Evolutionary conservation across 305 asterid species (phyloP), one percentile per base, ranked within the genome.

Genomic region (Plantago lanceolata): DNA sequence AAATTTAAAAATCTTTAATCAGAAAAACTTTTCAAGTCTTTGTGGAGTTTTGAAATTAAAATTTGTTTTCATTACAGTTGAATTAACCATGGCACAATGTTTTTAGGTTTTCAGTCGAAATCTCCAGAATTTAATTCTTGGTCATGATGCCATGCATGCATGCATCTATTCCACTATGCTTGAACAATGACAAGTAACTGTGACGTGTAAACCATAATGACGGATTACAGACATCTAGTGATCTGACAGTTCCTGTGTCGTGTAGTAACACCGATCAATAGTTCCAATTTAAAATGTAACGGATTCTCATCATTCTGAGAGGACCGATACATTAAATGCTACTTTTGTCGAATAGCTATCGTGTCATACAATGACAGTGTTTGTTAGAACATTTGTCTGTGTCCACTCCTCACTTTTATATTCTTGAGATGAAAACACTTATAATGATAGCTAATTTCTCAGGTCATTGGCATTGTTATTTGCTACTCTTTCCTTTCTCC

Each of bases 261-360:
- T 8, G 11, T 53, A 13, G 8, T 21, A 53, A 53, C 2, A 17
- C 29, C 59, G 6, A 26, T 26, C 13, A 21, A 50, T 50, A 21
- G 7, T 33, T 33, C 55, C 55, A 19, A 50, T 18, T 19, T 21
- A 54, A 54, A 26, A n/a, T n/a, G n/a, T n/a, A 21, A 53, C 9
- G 11, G 17, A 16, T 26, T 24, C 18, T 26, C 20, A 54, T 4
- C 26, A 1, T 54, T 24, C 40, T 54, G 40, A 54, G 40, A 54
- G 16, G 59, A 54, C 31, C 35, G 37, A 14, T 15, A 15, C 19
- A 54, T 54, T 54, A 17, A 54, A 54, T 54, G 40, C 40, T 24
- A 31, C 20, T 24, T 24, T 54, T 54, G 59, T 54, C 3, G 59
- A 54, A 54, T 54, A 54, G 59, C 17, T 54, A 26, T 54, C 40